Percentiles rank a stretch among this genome's conserved stretches.
Evolutionary conservation across 2,329 filamentous ascomycete species (phyloP).

Genomic region (Leptodontidium sp.): DNA sequence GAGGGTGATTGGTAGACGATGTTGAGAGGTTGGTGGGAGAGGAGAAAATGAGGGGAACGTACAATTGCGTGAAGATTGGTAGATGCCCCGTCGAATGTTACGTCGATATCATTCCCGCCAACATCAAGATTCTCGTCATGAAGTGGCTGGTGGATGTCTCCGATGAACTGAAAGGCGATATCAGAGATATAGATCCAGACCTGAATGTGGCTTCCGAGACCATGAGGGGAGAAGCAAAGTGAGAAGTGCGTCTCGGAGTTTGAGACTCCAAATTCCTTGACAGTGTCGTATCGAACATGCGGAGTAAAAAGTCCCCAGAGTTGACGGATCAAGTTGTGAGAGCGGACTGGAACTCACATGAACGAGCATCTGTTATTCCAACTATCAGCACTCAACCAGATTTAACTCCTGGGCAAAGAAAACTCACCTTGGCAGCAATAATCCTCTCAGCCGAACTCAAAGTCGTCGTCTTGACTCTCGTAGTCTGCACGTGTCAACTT

Average conservation of each 20-base stretch:
- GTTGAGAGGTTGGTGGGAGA: background rate
- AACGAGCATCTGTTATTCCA: slow-evolving; percentile 37
- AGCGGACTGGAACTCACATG: slow-evolving; percentile 43
- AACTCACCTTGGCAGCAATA: slow-evolving; percentile 63
- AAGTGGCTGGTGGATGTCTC: slow-evolving; percentile 74
- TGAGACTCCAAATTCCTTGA: too few species aligned
- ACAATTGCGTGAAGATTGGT: slow-evolving; percentile 73
- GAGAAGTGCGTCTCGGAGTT: too few species aligned
- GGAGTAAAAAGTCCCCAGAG: too few species aligned
- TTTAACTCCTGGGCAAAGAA: background rate
- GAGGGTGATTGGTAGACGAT: too few species aligned
- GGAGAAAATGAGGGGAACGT: slow-evolving; percentile 13
- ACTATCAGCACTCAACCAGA: background rate
- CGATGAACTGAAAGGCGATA: slow-evolving; percentile 54
- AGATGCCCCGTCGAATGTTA: slow-evolving; percentile 64
- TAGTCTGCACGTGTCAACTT: slow-evolving; percentile 30
- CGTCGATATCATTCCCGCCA: slow-evolving; percentile 74
- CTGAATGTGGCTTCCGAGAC: background rate
- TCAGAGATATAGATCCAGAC: background rate
- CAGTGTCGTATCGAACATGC: too few species aligned
- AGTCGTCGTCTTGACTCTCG: slow-evolving; percentile 32
- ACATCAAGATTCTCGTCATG: slow-evolving; percentile 70
- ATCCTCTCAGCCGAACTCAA: slow-evolving; percentile 56
- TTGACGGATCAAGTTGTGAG: too few species aligned
- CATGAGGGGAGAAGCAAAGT: background rate